Evolutionary conservation across 2,329 filamentous ascomycete species (phyloP), one percentile per base, ranked within the genome.

Genomic region (Colletotrichum sidae): DNA sequence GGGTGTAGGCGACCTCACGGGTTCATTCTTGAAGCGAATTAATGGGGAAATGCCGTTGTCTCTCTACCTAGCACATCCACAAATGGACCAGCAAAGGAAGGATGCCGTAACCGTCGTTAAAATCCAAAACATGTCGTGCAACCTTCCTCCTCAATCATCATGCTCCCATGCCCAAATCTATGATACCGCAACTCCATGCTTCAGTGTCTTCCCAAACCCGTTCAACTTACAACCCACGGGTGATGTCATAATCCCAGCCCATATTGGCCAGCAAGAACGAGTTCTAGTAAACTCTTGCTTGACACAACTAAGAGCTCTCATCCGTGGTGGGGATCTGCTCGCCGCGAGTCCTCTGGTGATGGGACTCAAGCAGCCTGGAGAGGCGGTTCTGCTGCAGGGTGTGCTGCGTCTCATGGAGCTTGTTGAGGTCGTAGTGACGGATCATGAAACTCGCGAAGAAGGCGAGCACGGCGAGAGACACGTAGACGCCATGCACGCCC

Each of bases 381-480:
- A 67, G 44, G 8, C 60, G 60, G 50, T 65, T 65, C 35, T 67
- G 33, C 10, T 67, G 60, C 44, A 67, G 39, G n/a, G 38, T 55
- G 45, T 67, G 64, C 33, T 53, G 49, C 42, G 64, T 67, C 60
- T 67, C 64, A 12, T 64, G 64, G 6, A 64, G 37, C 60, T 39
- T 65, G 55, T 67, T 67, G 13, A 67, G 46, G 15, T 67, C 64
- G 25, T 67, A 67, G 54, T 67, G 64, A 13, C 64, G 64, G 44
- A 67, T 67, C 38, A 67, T 6, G 35, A 67, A 67, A 49, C 64
- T 67, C 6, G 35, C 35, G 17, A 59, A 59, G 54, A 67, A 67
- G 37, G 64, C 64, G 6, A 67, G 47, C 11, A 64, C 60, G 5
- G 64, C 54, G 13, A 67, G 44, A 33, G 60, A 38, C 17, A 65